Base-by-base conservation (phyloP, 1,284 basidiomycete species). In the Ganoderma meredithae region DNA sequence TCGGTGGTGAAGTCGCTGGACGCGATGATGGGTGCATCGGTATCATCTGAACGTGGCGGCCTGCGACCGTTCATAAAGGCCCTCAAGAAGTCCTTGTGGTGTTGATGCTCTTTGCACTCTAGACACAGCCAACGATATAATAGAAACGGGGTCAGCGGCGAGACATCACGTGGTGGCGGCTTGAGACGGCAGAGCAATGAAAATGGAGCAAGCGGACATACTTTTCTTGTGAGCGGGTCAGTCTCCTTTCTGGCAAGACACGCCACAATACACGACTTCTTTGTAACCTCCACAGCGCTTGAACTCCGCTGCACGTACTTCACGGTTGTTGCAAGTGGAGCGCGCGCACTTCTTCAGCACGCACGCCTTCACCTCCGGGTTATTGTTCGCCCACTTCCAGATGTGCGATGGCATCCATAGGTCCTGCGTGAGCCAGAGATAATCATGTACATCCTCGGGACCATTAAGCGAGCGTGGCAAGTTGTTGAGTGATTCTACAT, bases 401-500 rank as follows among this genome's bases (percentile, higher is more conserved):
- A 83, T 80, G 62, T 78, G 76, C 6, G 75, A 71, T 12, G 76
- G 75, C 80, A 82, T 83, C 83, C 83, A 84, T 2, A 84, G 75
- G 62, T 83, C 80, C 65, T 84, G 83, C 0, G 81, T 78, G 1
- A 83, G 72, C 80, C 79, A 85, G 2, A 84, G 74, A 71, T 84
- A 83, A 72, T 84, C 83, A 52, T 83, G 82, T 31, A 83, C 82
- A 39, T 80, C 80, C 69, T 84, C 83, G 0, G 79, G 75, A 9
- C 81, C 79, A 69, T 84, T 82, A 17, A 65, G 13, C 2, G 69
- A 55, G 17, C 83, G 78, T 10, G 81, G 72, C 10, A 73, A 67
- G 58, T 68, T 77, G 61, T 81, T 80, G 43, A 81, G 73, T 6
- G 72, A 72, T 3, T 73, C 82, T 83, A 64, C 33, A 63, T 27